Conservation (phyloP, 2,329 filamentous ascomycete genomes). For the Trichoderma cornu-damae region DNA sequence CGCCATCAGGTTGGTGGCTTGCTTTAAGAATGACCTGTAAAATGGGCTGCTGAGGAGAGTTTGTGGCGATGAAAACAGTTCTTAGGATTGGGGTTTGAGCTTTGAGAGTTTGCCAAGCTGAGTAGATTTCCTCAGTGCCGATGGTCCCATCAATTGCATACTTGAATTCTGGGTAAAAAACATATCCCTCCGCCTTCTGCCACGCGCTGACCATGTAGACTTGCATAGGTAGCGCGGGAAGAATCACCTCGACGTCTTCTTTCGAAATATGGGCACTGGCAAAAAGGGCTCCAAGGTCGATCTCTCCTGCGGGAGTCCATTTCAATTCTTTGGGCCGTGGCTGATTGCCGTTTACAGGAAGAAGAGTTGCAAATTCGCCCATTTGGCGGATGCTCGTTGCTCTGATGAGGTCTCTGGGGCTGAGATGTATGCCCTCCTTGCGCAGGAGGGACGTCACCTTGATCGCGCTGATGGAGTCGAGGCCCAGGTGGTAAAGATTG, state of each 20-base stretch:
- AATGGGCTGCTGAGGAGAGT: constrained; percentile 45
- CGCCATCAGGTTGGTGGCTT: neutral
- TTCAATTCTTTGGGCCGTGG: neutral
- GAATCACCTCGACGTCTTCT: constrained; percentile 47
- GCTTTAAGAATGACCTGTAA: constrained; percentile 55
- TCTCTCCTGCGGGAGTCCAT: constrained; percentile 31
- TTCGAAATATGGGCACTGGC: constrained; percentile 36
- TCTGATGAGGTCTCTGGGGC: constrained; percentile 66
- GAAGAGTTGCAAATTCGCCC: constrained; percentile 33
- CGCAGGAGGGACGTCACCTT: constrained; percentile 70
- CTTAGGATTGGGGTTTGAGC: constrained; percentile 59
- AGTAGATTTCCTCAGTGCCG: constrained; percentile 39
- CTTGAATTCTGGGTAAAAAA: constrained; percentile 71
- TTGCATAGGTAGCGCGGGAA: constrained; percentile 74
- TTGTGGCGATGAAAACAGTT: constrained; percentile 57
- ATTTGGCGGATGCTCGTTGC: constrained; percentile 63
- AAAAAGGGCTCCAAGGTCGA: constrained; percentile 40
- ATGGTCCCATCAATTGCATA: constrained; percentile 48
- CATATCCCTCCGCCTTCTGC: constrained; percentile 58
- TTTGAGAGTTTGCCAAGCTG: constrained; percentile 59
- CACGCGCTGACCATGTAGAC: constrained; percentile 74
- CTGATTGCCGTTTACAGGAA: neutral
- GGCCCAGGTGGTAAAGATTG: constrained; percentile 75
- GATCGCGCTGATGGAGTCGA: constrained; percentile 90
- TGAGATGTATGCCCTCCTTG: constrained; percentile 55